A percentile compares a stretch with the other conserved stretches of the same genome.
Evolutionary conservation across 1,284 basidiomycete species (phyloP).

Genomic region (Cystobasidiaceae sp.): DNA sequence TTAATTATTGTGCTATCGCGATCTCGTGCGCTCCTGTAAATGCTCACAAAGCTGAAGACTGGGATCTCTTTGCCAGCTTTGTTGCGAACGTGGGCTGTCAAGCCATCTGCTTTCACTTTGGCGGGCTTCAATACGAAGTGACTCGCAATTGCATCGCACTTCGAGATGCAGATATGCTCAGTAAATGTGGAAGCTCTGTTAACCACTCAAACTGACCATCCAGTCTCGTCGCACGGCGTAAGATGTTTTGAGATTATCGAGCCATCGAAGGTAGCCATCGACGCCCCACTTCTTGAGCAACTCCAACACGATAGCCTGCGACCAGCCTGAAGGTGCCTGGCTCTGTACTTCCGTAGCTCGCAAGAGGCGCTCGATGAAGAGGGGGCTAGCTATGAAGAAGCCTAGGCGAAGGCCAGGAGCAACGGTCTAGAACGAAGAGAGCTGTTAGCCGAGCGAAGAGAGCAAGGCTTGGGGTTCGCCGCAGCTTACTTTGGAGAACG

Average conservation of each 20-base stretch:
- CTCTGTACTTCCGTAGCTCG: constrained; percentile 66
- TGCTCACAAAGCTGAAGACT: constrained; percentile 1
- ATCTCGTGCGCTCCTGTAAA: not conserved
- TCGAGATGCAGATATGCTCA: not conserved
- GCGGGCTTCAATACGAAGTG: constrained; percentile 3
- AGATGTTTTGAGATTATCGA: constrained; percentile 56
- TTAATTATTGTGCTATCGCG: not conserved
- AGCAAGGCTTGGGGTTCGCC: not conserved
- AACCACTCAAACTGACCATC: not conserved
- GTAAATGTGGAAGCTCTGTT: not conserved
- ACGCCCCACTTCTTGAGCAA: constrained; percentile 62
- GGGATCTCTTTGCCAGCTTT: not conserved
- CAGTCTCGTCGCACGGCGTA: constrained; percentile 47
- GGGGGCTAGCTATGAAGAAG: constrained; percentile 7
- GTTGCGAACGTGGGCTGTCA: not conserved
- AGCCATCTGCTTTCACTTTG: not conserved
- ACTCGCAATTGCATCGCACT: constrained; percentile 9
- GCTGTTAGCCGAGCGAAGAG: not conserved
- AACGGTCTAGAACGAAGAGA: constrained; percentile 46
- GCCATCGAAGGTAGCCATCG: constrained; percentile 70
- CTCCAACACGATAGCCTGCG: constrained; percentile 58
- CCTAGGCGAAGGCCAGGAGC: constrained; percentile 12
- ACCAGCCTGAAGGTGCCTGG: constrained; percentile 68
- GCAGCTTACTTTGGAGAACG: constrained; percentile 58
- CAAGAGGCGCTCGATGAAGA: constrained; percentile 58